Evolutionary conservation across 2,329 filamentous ascomycete genomes (phyloP), one percentile per base, ranked within the genome.

Genomic region (Claviceps pazoutovae): DNA sequence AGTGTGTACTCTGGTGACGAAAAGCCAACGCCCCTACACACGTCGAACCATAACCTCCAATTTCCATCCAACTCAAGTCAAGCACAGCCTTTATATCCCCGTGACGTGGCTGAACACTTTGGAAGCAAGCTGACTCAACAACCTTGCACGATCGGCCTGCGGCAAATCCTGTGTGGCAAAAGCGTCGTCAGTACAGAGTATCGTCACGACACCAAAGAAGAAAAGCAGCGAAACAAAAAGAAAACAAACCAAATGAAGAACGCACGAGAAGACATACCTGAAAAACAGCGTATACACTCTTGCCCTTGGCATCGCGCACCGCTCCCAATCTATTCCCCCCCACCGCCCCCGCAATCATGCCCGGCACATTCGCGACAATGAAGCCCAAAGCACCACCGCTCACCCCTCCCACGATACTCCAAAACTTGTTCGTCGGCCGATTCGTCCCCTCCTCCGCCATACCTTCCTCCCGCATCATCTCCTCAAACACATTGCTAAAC

Each of bases 251-350:
- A 2, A 7, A 37, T 21, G 11, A 2, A 36, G n/a, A 1, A 3
- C 19, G 13, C 19, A 41, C 16, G 39, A 46, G 23, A 26, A 23
- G 44, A 19, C 49, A 45, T 60, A 74, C 74, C 70, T 79, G 82
- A 66, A 91, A 97, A 16, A 96, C 93, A 30, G 82, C 75, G 68
- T 94, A 97, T 5, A 98, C 93, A 63, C 88, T 95, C 82, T 96
- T 97, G 21, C 90, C 90, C 69, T 83, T 89, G 36, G 86, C 82
- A 69, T 98, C 93, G 52, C 93, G 76, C 19, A 98, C 80, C 6
- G 88, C 87, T 1, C 93, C 93, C n/a, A 97, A 70, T 49, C 90
- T 72, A 69, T 96, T 97, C 11, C 93, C 93, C 0, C 90, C 91
- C 2, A 96, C 90, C 2, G 88, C 88, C 2, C 93, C 93, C 0